These are phyloP conservation scores for Garcia nutans DNA, from an alignment of 345 rosid species.

Conservation along the genomic window DNA sequence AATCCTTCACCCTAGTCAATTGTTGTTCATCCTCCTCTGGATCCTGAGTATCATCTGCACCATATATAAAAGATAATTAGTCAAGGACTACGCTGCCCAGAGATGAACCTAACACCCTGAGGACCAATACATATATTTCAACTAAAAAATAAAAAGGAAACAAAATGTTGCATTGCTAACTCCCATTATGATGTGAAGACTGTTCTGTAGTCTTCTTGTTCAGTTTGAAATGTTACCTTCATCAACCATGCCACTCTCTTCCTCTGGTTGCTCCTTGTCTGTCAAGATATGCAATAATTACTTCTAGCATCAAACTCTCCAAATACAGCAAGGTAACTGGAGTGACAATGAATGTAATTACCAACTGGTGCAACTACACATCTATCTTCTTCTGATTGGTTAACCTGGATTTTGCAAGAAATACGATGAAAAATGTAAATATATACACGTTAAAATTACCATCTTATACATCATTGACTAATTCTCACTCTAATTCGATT, in stretches of 20 bases:
- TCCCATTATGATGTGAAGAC: constrained; percentile 1
- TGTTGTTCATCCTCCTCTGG: constrained; percentile 79
- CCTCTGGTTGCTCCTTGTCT: constrained; percentile 57
- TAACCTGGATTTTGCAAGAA: constrained; percentile 49
- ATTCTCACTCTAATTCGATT: neutral
- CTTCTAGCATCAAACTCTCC: constrained; percentile 5
- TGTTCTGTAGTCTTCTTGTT: neutral
- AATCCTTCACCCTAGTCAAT: constrained; percentile 70
- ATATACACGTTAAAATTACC: neutral
- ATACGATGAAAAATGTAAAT: neutral
- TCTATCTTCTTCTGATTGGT: constrained; percentile 54
- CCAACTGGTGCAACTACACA: constrained; percentile 68
- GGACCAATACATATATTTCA: neutral
- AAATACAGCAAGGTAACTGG: neutral
- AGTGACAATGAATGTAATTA: constrained; percentile 31
- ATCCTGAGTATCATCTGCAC: constrained; percentile 77
- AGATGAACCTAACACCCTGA: neutral
- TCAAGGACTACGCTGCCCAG: neutral
- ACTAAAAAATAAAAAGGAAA: constrained; percentile 11
- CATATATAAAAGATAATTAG: constrained; percentile 16
- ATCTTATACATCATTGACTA: neutral
- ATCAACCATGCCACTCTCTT: constrained; percentile 52
- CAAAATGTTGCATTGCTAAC: neutral
- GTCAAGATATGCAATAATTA: constrained; percentile 30
- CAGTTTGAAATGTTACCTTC: constrained; percentile 50